Evolutionary conservation across 2,329 filamentous ascomycete genomes (phyloP), one percentile per base, ranked within the genome.

Genomic region (Waltergamsia citrina): DNA sequence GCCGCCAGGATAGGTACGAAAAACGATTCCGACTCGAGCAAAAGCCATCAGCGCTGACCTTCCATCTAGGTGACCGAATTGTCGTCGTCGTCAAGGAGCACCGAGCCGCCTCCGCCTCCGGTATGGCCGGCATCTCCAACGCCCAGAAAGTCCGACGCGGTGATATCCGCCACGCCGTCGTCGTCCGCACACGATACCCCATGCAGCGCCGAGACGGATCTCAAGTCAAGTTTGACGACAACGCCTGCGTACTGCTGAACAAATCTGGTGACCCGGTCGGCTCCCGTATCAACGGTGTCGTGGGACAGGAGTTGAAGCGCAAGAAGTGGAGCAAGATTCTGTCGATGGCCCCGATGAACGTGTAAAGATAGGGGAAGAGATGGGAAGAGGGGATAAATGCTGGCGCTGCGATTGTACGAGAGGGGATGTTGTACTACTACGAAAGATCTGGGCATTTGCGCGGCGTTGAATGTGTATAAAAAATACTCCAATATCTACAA

Each of bases 251-350:
- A 29, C 68, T 98, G 46, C 83, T 98, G 59, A 96, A 93, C 66
- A 98, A 96, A 73, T 74, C 85, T 8, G 93, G 92, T 28, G 92
- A 98, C 57, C 92, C 92, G 17, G 85, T 98, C 47, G 92, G 92
- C 34, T 87, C 84, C 12, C 81, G 92, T 56, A 75, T 95, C 67
- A 94, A 86, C 60, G 86, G 88, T 44, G 77, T 96, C 29, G 92
- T 98, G 29, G 92, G 87, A 38, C 73, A 79, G 20, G 92, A 98
- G 67, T 62, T 98, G 58, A 79, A 85, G 56, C 77, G 85, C 55
- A 92, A 85, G 71, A 82, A 94, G 65, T 98, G 92, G 92, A 94
- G 87, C 50, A 98, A 96, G 75, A 96, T 98, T 50, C 62, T 98
- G 54, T 94, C 85, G 47, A 75, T 98, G 71, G 92, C 92, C 35